Base-by-base conservation (phyloP, 2,329 filamentous ascomycete genomes). In the Aspergillus carbonarius region DNA sequence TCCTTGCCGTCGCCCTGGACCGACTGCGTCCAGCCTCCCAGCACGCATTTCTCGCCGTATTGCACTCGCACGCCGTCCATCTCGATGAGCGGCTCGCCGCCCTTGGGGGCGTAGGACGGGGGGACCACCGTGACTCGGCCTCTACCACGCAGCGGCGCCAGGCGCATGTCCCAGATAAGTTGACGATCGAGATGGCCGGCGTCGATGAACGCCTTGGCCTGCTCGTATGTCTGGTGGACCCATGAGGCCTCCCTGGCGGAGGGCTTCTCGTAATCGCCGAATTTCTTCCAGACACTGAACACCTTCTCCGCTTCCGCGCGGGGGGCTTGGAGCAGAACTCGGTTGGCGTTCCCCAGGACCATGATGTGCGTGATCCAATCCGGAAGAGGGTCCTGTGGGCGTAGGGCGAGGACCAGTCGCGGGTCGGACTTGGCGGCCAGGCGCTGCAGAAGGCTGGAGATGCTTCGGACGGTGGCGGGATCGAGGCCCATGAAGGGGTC, bases 401-500 rank as follows among this genome's bases (percentile, higher is more conserved):
- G 83, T 12, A 93, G 82, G 44, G 88, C 89, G 37, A 98, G 76
- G 2, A 98, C 80, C 23, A 98, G 78, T 32, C 91, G 83, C 0
- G 92, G 93, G 6, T 80, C 82, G 13, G 84, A 84, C 50, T 82
- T 83, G 59, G 84, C 81, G 0, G 92, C 90, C 57, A 97, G 77
- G 0, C 81, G 81, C 63, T 85, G 78, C 20, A 97, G 78, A 48
- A 98, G 79, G 0, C 83, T 81, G 40, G 90, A 93, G 65, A 98
- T 78, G 1, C 84, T 84, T 12, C 83, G 81, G 12, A 91, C 84
- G 0, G 92, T 96, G 5, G 88, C 88, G 13, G 93, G 95, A 74
- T 98, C 95, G 15, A 99, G 81, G 0, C 95, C 93, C 90, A 97
- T 96, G 70, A 97, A 97, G 1, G 95, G 93, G 68, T 96, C 93